These are phyloP conservation scores for Phlyctochytrium planicorne DNA, from an alignment of 192 early-diverging fungal genomes.

Conservation along the genomic window DNA sequence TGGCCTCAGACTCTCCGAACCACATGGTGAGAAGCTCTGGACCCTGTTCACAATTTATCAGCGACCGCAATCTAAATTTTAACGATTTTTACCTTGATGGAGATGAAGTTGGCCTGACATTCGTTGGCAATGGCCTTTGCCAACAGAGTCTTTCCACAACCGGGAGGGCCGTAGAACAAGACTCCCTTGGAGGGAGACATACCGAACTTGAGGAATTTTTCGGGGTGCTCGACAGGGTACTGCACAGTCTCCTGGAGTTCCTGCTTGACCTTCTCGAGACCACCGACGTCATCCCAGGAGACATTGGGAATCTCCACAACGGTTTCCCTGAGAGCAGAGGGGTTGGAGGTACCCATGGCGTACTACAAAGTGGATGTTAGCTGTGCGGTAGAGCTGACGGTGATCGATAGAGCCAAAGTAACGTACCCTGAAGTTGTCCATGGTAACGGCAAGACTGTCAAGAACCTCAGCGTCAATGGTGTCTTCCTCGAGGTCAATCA, in stretches of 20 bases:
- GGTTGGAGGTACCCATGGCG: slow-evolving; percentile 91
- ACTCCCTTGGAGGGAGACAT: slow-evolving; percentile 97
- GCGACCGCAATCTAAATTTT: neutral
- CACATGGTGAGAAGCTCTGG: slow-evolving; percentile 99
- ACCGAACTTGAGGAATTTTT: slow-evolving; percentile 99
- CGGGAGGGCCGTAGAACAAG: slow-evolving; percentile 98
- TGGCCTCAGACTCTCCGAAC: slow-evolving; percentile 99
- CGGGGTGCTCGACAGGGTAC: slow-evolving; percentile 98
- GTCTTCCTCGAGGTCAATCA: slow-evolving; percentile 96
- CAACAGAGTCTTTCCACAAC: slow-evolving; percentile 96
- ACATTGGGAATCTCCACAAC: slow-evolving; percentile 95
- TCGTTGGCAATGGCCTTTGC: slow-evolving; percentile 99
- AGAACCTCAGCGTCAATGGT: slow-evolving; percentile 97
- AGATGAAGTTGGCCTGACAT: slow-evolving; percentile 99
- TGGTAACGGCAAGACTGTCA: slow-evolving; percentile 91
- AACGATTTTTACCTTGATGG: slow-evolving; percentile 72
- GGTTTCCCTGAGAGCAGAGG: slow-evolving; percentile 97
- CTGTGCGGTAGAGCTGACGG: neutral
- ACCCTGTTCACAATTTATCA: slow-evolving; percentile 53
- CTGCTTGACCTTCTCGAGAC: slow-evolving; percentile 95
- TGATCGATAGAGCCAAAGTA: slow-evolving; percentile 16
- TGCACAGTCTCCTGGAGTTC: slow-evolving; percentile 98
- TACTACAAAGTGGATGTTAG: slow-evolving; percentile 46
- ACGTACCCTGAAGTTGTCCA: slow-evolving; percentile 91
- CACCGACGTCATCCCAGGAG: slow-evolving; percentile 96